A percentile compares a stretch with the other conserved stretches of the same genome.
Conservation (phyloP, 441 rosid genomes). For the Cnidoscolus chayamansa region DNA sequence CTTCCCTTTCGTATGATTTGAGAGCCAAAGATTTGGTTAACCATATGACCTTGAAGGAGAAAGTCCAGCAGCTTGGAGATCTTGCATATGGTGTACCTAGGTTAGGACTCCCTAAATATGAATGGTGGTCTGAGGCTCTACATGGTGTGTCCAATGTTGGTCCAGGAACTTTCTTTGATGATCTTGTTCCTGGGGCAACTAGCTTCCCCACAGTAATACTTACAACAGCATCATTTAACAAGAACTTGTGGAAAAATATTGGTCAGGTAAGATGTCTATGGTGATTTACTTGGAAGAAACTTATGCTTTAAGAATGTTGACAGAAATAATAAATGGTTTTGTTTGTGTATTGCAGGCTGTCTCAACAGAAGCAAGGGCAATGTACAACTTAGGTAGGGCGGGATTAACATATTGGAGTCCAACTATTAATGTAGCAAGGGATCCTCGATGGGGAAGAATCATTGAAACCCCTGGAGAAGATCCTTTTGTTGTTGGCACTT, state of each 20-base stretch:
- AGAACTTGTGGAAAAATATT: slow-evolving; percentile 35
- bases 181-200: slow-evolving; percentile 51
- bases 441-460: slow-evolving; percentile 58
- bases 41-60: slow-evolving; percentile 48
- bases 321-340: background rate
- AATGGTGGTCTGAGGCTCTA: slow-evolving; percentile 75
- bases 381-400: slow-evolving; percentile 28
- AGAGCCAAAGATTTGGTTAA: slow-evolving; percentile 49
- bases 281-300: too few species aligned
- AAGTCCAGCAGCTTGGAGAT: slow-evolving; percentile 45
- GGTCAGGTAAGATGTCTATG: slow-evolving; percentile 17
- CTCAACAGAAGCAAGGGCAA: slow-evolving; percentile 59
- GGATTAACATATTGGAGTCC: slow-evolving; percentile 49
- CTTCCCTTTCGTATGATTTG: slow-evolving; percentile 26
- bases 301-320: too few species aligned
- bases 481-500: slow-evolving; percentile 43
- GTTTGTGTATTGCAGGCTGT: slow-evolving; percentile 39
- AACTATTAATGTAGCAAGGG: slow-evolving; percentile 46
- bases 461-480: slow-evolving; percentile 61
- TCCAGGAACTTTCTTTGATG: slow-evolving; percentile 33
- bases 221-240: slow-evolving; percentile 58
- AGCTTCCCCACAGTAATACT: slow-evolving; percentile 64
- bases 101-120: slow-evolving; percentile 48
- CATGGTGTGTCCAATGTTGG: slow-evolving; percentile 58
- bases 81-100: slow-evolving; percentile 36